These are phyloP conservation scores for Mycena pura DNA, from an alignment of 768 basidiomycete species.

Conservation along the genomic window DNA sequence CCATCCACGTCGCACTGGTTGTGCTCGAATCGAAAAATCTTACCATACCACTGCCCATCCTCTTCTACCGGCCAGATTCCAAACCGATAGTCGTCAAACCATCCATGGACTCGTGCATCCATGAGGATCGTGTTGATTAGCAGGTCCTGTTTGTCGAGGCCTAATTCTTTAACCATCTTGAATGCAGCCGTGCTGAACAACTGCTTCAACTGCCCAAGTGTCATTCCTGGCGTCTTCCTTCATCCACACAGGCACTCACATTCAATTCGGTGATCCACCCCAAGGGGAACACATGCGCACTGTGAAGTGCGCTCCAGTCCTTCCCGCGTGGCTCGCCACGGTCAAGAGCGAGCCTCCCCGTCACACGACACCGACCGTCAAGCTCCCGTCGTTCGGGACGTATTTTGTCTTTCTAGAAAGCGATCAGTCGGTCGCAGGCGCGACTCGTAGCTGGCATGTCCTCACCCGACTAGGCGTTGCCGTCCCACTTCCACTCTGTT, in stretches of 20 bases:
- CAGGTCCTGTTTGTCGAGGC: not conserved
- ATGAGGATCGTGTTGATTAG: not conserved
- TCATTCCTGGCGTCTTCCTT: not conserved
- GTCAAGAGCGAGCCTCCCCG: not conserved
- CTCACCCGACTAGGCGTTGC: constrained; percentile 3
- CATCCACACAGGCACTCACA: not conserved
- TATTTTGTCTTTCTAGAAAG: not conserved
- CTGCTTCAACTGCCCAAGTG: not conserved
- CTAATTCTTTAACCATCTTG: not conserved
- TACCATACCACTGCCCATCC: not conserved
- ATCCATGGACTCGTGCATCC: constrained; percentile 5
- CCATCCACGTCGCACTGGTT: constrained; percentile 1
- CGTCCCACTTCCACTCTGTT: not conserved
- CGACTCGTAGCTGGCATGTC: not conserved
- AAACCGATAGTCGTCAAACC: constrained; percentile 13
- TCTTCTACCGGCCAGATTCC: constrained; percentile 10
- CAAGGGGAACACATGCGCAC: constrained; percentile 10
- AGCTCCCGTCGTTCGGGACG: not conserved
- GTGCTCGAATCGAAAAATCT: constrained; percentile 11
- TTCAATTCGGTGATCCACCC: not conserved
- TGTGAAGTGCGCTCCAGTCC: constrained; percentile 4
- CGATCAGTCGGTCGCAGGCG: not conserved
- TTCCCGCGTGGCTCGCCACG: constrained; percentile 1
- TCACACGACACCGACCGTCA: constrained; percentile 13
- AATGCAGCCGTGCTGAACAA: not conserved